Percentiles rank a stretch among this genome's conserved stretches.
Conservation (phyloP, 345 rosid species). For the Hevea brasiliensis region DNA sequence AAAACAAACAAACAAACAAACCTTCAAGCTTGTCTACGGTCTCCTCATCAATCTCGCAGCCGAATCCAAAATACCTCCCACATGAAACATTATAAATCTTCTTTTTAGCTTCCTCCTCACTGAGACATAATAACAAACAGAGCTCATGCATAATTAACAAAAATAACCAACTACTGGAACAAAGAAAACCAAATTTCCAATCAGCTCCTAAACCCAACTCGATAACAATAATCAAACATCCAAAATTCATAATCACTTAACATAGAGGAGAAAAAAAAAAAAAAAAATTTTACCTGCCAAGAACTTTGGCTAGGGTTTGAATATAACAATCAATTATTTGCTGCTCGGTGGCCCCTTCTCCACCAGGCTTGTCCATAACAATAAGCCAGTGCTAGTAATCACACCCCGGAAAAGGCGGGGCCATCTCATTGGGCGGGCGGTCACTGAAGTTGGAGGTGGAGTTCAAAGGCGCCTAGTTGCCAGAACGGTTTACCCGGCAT, state of each 20-base stretch:
- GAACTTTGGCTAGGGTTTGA: slow-evolving; percentile 73
- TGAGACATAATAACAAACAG: slow-evolving; percentile 15
- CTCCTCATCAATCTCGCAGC: slow-evolving; percentile 95
- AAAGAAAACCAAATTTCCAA: background rate
- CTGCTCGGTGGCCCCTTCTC: slow-evolving; percentile 83
- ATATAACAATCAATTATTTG: slow-evolving; percentile 92
- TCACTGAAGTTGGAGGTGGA: slow-evolving; percentile 88
- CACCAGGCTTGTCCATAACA: slow-evolving; percentile 93
- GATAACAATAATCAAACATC: background rate
- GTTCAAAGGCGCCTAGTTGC: slow-evolving; percentile 84
- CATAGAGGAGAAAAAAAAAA: too few species aligned
- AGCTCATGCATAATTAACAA: background rate
- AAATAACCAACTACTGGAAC: background rate
- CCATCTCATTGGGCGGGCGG: slow-evolving; percentile 94
- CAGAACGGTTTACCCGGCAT: slow-evolving; percentile 73
- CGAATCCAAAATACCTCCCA: slow-evolving; percentile 95
- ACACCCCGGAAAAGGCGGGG: slow-evolving; percentile 90
- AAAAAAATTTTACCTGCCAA: slow-evolving; percentile 54
- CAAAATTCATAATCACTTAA: background rate
- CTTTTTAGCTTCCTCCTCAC: slow-evolving; percentile 92
- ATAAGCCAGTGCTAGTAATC: slow-evolving; percentile 98
- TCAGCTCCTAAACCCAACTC: too few species aligned
- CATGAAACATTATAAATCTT: slow-evolving; percentile 90
- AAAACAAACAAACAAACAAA: slow-evolving; percentile 13
- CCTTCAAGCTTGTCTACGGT: slow-evolving; percentile 93